A percentile compares a stretch with the other conserved stretches of the same genome.
phyloP scores from a whole-genome alignment of 805 yeast species.

The Wickerhamiella bombiphila region DNA sequence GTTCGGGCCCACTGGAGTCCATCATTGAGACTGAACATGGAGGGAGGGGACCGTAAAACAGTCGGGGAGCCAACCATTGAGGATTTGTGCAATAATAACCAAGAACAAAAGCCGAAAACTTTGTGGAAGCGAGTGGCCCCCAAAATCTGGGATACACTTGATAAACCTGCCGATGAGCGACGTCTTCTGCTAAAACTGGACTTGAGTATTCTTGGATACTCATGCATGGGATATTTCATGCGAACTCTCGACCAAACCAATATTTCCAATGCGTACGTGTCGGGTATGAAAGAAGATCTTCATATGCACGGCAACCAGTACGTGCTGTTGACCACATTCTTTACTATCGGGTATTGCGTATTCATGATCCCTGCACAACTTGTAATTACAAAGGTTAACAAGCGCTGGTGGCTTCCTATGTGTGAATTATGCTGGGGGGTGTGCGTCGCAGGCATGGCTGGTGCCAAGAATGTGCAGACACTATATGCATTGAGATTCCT shows the following conservation, averaged over 20 bases:
- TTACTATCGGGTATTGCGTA: constrained; percentile 45
- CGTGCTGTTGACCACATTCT: constrained; percentile 39
- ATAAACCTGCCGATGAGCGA: constrained; percentile 23
- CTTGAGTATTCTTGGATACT: constrained; percentile 32
- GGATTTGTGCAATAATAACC: no score
- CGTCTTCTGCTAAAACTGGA: constrained; percentile 38
- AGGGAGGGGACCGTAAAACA: no score
- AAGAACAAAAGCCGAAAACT: no score
- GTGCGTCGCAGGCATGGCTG: constrained; percentile 6
- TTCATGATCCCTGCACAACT: constrained; percentile 49
- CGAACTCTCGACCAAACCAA: constrained; percentile 50
- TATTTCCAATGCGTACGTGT: constrained; percentile 49
- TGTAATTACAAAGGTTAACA: constrained; percentile 36
- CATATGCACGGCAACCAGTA: constrained; percentile 44
- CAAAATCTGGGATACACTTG: background rate
- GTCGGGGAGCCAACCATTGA: no score
- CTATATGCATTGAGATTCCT: constrained; percentile 22
- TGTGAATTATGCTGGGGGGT: background rate
- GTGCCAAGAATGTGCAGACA: constrained; percentile 16
- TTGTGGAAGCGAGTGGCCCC: background rate
- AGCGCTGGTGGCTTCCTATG: constrained; percentile 35
- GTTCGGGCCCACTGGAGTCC: no score
- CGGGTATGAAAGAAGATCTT: constrained; percentile 45
- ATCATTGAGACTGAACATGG: no score
- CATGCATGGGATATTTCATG: constrained; percentile 49